Evolutionary conservation across 495 filamentous ascomycete species (phyloP), one percentile per base, ranked within the genome.

Genomic region (Aspergillus nanangensis): DNA sequence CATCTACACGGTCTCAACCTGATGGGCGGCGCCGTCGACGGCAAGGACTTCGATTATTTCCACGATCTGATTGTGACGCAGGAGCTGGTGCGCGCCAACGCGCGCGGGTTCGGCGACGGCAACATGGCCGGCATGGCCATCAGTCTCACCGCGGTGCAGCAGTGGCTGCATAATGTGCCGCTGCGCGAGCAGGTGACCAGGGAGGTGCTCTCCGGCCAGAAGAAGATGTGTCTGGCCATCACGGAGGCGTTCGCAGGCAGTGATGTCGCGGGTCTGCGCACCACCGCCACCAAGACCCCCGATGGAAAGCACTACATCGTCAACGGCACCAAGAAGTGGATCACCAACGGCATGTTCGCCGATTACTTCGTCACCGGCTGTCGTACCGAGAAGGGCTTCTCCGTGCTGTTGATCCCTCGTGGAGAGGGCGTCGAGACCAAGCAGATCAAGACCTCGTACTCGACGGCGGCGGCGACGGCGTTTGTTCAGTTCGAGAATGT

Each of bases 261-360:
- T 44, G 89, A 95, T 67, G 88, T 95, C 8, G 88, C 88, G 7
- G 84, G 87, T 14, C 74, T 95, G 11, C 76, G 87, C 44, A 92
- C 87, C 3, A 92, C 88, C 1, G 88, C 88, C 8, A 77, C 72
- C 48, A 88, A 90, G 74, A 91, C 86, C 11, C 70, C 84, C 8
- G 88, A 92, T 63, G 88, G 88, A 40, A 87, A 87, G 60, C 76
- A 87, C 65, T 94, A 90, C 61, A 83, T 92, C 49, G 79, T 94
- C 50, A 90, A 89, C 63, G 88, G 88, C 48, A 92, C 87, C 53
- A 94, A 92, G 76, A 92, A 92, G 69, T 94, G 88, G 88, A 92
- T 92, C 67, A 95, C 89, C 31, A 95, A 95, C 72, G 89, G 88
- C 47, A 82, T 82, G 67, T 92, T 81, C 63, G 73, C 71, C 52